Conservation (phyloP, 176 grass and related monocot species). For the Chloris gayana region DNA sequence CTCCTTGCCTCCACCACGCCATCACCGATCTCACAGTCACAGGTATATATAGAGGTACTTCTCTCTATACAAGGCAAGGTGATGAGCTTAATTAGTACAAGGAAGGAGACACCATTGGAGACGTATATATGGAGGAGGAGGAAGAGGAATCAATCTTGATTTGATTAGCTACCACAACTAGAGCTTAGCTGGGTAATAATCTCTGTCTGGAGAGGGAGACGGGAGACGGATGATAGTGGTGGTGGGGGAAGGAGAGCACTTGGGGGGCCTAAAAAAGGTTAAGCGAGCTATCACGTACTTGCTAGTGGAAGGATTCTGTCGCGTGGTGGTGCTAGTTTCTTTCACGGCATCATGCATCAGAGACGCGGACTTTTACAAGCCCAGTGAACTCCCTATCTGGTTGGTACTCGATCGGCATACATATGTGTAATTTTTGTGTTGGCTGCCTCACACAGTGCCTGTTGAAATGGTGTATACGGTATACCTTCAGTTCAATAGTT, state of each 20-base stretch:
- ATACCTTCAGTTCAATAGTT: neutral
- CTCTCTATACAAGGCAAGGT: neutral
- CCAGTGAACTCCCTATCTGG: neutral
- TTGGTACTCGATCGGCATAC: neutral
- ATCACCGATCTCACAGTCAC: constrained; percentile 34
- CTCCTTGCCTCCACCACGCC: constrained; percentile 1
- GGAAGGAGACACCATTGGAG: neutral
- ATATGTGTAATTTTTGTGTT: neutral
- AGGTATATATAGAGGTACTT: neutral
- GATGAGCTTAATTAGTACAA: neutral
- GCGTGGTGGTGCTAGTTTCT: constrained; percentile 39
- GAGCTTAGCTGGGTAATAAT: neutral
- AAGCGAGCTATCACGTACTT: neutral
- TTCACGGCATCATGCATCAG: constrained; percentile 32
- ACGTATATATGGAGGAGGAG: constrained; percentile 28
- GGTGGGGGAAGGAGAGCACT: constrained; percentile 59
- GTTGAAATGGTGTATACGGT: neutral
- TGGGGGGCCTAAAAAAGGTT: constrained; percentile 20
- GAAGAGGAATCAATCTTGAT: neutral
- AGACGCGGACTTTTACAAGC: constrained; percentile 5
- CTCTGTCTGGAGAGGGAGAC: neutral
- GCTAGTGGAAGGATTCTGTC: constrained; percentile 48
- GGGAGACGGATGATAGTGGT: constrained; percentile 20
- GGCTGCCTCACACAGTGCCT: neutral
- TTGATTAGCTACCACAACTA: neutral